A percentile compares a stretch with the other conserved stretches of the same genome.
These are phyloP conservation scores for Aureobasidium sp. DNA, from an alignment of 2,329 filamentous ascomycete genomes.

Conservation along the genomic window DNA sequence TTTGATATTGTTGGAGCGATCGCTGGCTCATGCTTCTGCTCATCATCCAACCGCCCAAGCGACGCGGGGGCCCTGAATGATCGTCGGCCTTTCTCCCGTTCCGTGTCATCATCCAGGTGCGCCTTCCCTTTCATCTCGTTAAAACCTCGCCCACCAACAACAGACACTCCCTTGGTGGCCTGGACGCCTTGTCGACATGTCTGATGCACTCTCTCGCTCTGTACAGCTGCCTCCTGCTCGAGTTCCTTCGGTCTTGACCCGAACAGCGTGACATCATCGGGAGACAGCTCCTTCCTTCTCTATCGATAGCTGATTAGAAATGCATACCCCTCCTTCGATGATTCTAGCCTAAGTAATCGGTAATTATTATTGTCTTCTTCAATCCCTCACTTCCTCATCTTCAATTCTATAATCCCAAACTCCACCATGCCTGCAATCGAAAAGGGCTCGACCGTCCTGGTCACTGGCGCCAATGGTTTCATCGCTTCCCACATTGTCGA, in stretches of 20 bases:
- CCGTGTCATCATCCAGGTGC: background rate
- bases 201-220: background rate
- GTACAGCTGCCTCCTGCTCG: background rate
- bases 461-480: slow-evolving; percentile 26
- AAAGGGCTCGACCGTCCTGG: slow-evolving; percentile 23
- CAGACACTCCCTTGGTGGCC: background rate
- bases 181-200: background rate
- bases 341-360: background rate
- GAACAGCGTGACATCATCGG: background rate
- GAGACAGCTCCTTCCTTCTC: background rate
- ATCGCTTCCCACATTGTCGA: slow-evolving; percentile 25
- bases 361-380: background rate
- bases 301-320: background rate
- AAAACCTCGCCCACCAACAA: background rate
- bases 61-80: background rate
- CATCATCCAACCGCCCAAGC: background rate
- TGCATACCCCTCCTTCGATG: background rate
- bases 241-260: background rate
- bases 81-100: background rate
- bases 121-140: background rate
- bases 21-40: background rate
- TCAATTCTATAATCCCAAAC: background rate
- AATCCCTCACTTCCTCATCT: background rate
- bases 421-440: slow-evolving; percentile 18
- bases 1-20: background rate